Evolutionary conservation across 257 asterid species (phyloP).

Genomic region (Gynochthodes officinalis): DNA sequence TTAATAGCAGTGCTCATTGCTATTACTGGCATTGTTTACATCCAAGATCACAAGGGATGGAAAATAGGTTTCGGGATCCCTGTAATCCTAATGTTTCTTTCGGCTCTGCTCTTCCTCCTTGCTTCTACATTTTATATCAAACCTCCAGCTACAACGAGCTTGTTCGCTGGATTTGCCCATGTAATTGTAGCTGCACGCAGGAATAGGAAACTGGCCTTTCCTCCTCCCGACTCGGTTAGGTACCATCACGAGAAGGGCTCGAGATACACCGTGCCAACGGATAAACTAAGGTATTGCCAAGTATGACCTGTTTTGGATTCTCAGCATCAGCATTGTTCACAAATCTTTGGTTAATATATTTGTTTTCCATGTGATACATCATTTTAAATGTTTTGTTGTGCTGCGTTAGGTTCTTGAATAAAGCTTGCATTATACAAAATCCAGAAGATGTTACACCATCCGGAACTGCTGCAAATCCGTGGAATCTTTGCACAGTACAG

Average conservation of each 20-base stretch:
- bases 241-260: slow-evolving; percentile 47
- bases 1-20: slow-evolving; percentile 49
- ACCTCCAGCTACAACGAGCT: slow-evolving; percentile 32
- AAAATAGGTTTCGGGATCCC: slow-evolving; percentile 64
- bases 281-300: slow-evolving; percentile 42
- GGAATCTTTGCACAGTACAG: slow-evolving; percentile 56
- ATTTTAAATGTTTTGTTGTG: not conserved
- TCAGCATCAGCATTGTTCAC: not conserved
- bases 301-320: not conserved
- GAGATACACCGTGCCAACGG: slow-evolving; percentile 33
- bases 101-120: slow-evolving; percentile 41
- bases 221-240: slow-evolving; percentile 24
- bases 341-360: not conserved
- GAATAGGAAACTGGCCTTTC: slow-evolving; percentile 35
- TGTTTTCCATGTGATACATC: not conserved
- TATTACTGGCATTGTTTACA: slow-evolving; percentile 49
- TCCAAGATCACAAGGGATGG: slow-evolving; percentile 69
- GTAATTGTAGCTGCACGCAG: slow-evolving; percentile 46
- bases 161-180: slow-evolving; percentile 41
- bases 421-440: slow-evolving; percentile 59
- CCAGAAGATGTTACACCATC: slow-evolving; percentile 37
- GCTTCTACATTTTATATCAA: slow-evolving; percentile 53
- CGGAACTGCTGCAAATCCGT: slow-evolving; percentile 34
- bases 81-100: slow-evolving; percentile 46
- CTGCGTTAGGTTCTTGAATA: slow-evolving; percentile 54